Conservation (phyloP, 495 filamentous ascomycete species). For the Daldinia bambusicola region DNA sequence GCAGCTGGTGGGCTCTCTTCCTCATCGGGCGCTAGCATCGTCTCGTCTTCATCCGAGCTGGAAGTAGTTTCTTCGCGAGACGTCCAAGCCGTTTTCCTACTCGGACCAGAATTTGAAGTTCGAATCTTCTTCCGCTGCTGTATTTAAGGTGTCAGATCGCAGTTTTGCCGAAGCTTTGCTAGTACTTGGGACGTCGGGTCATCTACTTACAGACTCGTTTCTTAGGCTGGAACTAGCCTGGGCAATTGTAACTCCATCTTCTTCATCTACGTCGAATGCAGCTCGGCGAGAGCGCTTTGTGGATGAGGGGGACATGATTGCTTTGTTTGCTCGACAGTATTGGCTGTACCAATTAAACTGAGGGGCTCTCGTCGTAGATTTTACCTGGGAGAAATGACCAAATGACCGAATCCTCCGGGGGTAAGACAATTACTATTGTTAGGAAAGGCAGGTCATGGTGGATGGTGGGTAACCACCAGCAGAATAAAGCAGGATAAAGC, state of each 20-base stretch:
- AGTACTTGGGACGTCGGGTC: background rate
- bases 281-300: conserved; percentile 60
- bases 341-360: background rate
- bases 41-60: conserved; percentile 47
- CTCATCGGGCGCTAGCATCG: conserved; percentile 37
- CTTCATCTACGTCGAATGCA: conserved; percentile 52
- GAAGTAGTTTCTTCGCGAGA: conserved; percentile 46
- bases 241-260: conserved; percentile 57
- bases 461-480: background rate
- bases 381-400: background rate
- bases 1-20: conserved; percentile 49
- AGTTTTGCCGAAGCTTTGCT: conserved; percentile 1
- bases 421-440: conserved; percentile 27
- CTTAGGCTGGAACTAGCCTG: conserved; percentile 58
- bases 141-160: conserved; percentile 21
- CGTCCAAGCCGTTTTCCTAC: conserved; percentile 39
- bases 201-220: conserved; percentile 57
- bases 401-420: conserved; percentile 4
- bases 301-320: conserved; percentile 51
- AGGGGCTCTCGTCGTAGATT: conserved; percentile 3
- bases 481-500: background rate
- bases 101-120: conserved; percentile 46
- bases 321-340: background rate
- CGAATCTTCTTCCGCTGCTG: conserved; percentile 59
- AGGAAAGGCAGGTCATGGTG: conserved; percentile 4